Base-by-base conservation (phyloP, 495 filamentous ascomycete species). In the Penicillium daleae region DNA sequence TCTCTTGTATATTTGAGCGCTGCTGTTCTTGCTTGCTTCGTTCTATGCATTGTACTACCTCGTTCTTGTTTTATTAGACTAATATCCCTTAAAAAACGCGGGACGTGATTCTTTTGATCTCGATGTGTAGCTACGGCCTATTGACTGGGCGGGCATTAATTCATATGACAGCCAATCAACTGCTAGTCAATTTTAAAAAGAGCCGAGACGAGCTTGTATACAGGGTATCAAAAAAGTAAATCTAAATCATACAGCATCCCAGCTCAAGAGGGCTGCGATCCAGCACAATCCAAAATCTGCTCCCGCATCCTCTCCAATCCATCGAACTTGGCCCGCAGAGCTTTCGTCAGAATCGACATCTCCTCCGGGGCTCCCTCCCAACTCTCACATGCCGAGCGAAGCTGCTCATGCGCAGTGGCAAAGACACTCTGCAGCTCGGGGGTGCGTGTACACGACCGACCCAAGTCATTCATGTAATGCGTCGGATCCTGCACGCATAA, bases 401-500 rank as follows among this genome's bases (percentile, higher is more conserved):
- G 61, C 33, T 54, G 46, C 19, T 65, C 26, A 62, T 74, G 51
- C 39, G 74, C 72, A 32, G 57, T 29, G 3, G 61, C 61, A 44
- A 79, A 74, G 0, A 61, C 65, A 39, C 4, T 19, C 40, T 80
- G 76, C 7, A 80, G 22, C 29, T 77, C 74, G 21, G 44, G 19
- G 2, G 74, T 74, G 19, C 74, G 72, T 24, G 66, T 67, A 63
- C 71, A 82, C 2, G 67, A 62, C 1, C 72, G 69, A 21, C 86
- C 87, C 1, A 88, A 71, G 64, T 89, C 84, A 59, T 85, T 85
- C 65, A 77, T 73, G 32, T 77, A 76, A 59, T 87, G 78, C 3
- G 83, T 82, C 1, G 87, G 87, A 59, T 89, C 85, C 66, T 88
- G 86, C 6, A 89, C 70, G 63, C 81, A 87, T 24, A 89, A 63